Percentiles rank a stretch among this genome's conserved stretches.
Evolutionary conservation across 225 moss, liverwort and hornwort genomes (phyloP).

Genomic region (Marchantia paleacea): DNA sequence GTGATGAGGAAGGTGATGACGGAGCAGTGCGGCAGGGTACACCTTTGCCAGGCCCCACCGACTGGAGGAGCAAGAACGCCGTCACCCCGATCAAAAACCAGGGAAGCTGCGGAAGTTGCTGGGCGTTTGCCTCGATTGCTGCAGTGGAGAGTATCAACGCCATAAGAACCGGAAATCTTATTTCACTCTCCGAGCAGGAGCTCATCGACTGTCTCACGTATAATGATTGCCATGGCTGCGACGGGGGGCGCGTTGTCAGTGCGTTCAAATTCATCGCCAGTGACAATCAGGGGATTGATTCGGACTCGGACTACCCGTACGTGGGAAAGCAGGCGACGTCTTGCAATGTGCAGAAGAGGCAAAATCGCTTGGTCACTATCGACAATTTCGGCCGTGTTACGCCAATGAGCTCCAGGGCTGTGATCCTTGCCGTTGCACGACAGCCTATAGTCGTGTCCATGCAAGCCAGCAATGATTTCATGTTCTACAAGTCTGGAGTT

Average conservation of each 20-base stretch:
- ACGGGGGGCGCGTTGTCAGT: slow-evolving; percentile 67
- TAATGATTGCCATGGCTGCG: slow-evolving; percentile 49
- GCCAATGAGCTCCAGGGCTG: slow-evolving; percentile 33
- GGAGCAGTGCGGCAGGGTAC: not conserved
- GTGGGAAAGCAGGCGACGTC: slow-evolving; percentile 32
- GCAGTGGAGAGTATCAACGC: slow-evolving; percentile 74
- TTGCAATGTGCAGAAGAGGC: too few species aligned
- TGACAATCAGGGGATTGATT: slow-evolving; percentile 65
- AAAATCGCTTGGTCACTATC: too few species aligned
- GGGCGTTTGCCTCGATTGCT: slow-evolving; percentile 70
- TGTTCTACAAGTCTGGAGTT: not conserved
- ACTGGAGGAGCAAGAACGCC: not conserved
- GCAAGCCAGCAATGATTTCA: too few species aligned
- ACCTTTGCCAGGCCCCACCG: not conserved
- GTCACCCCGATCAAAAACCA: not conserved
- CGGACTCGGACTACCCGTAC: slow-evolving; percentile 66
- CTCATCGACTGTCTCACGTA: slow-evolving; percentile 63
- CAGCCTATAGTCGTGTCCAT: too few species aligned
- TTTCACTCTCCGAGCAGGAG: slow-evolving; percentile 74
- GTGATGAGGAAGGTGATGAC: too few species aligned
- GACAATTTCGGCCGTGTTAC: too few species aligned
- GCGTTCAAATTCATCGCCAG: slow-evolving; percentile 63
- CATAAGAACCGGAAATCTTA: slow-evolving; percentile 52
- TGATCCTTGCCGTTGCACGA: too few species aligned
- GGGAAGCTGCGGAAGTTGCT: slow-evolving; percentile 34